Evolutionary conservation across 352 stramenopile genomes (phyloP), one percentile per base, ranked within the genome.

Genomic region (Phytophthora tentaculata): DNA sequence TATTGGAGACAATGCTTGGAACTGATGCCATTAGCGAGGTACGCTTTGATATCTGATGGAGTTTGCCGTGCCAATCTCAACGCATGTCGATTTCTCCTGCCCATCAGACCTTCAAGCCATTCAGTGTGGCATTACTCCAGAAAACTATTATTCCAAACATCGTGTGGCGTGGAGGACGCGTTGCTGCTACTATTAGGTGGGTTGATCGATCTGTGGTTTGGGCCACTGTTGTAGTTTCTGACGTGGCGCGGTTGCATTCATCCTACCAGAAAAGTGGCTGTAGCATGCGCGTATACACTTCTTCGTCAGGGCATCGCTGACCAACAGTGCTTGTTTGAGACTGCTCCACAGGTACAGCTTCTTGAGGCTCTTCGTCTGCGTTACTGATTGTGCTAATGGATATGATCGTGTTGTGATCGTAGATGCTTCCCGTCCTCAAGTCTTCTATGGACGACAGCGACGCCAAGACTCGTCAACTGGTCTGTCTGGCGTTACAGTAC

Each of bases 101-200:
- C 58, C 0, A 26, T 6, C 45, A 95, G 88, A 64, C 83, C 0
- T 90, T 96, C 52, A 78, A 84, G 55, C 73, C 80, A 14, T 94
- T 86, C 61, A 89, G 74, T 45, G 73, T 71, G 14, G 13, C 62
- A 22, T 56, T 96, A 20, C 58, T 98, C 22, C 69, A 91, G 39
- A 88, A 94, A 49, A 78, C 80, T 45, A 91, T 98, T 43, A 85
- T 94, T 22, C 90, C 92, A 12, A 98, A 97, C 74, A 91, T 97
- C 35, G 88, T 96, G 23, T 98, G 92, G 90, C 84, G 85, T 61
- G 91, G 84, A 22, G 92, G 90, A 19, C 83, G 89, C 44, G 88
- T 97, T 17, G 89, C 91, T 44, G 85, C 88, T 35, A 96, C 89
- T 10, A 91, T 97, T 60, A 81, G 86, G 88, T 94, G 58, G 17